Evolutionary conservation across 2,329 filamentous ascomycete genomes (phyloP), one percentile per base, ranked within the genome.

Genomic region (Aurifilum marmelostoma): DNA sequence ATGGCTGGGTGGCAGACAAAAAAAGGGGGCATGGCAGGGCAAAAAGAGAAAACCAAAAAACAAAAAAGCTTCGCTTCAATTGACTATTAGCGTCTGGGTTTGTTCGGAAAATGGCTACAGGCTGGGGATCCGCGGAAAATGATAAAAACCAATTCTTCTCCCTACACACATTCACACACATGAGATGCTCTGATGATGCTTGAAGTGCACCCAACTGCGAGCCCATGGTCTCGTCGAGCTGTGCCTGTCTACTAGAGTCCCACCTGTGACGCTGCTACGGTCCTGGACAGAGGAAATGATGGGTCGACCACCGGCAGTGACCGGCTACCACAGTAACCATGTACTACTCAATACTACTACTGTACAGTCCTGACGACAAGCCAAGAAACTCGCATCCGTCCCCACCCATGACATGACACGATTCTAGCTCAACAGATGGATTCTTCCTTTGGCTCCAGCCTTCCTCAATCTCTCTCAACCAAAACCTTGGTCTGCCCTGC

Each of bases 141-240:
- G 64, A 68, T 68, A 64, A 41, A n/a, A 66, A 68, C 43, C 39
- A 60, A 68, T 65, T 65, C 67, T 68, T 59, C 67, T 59, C 64
- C 52, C 62, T 32, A 7, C 21, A 21, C 9, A 24, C 32, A 59
- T 14, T 21, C 9, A 24, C 32, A 59, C 21, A 34, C 12, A 24
- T 14, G 16, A 3, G 5, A 37, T n/a, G 12, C 41, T 21, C 7
- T 59, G 56, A 39, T 16, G 18, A 60, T 6, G 1, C 21, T 47
- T 18, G n/a, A 18, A 47, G 6, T 11, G 7, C 3, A 9, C 18
- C n/a, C 6, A 2, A 8, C 43, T 47, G 43, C n/a, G 21, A n/a
- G 12, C 37, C 37, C 37, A 11, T 39, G 37, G 37, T 39, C 37
- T 39, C 12, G 6, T 39, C 37, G 11, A 39, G 6, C 37, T 37